Evolutionary conservation across 2,329 filamentous ascomycete genomes (phyloP), one percentile per base, ranked within the genome.

Genomic region (Stemphylium beticola): DNA sequence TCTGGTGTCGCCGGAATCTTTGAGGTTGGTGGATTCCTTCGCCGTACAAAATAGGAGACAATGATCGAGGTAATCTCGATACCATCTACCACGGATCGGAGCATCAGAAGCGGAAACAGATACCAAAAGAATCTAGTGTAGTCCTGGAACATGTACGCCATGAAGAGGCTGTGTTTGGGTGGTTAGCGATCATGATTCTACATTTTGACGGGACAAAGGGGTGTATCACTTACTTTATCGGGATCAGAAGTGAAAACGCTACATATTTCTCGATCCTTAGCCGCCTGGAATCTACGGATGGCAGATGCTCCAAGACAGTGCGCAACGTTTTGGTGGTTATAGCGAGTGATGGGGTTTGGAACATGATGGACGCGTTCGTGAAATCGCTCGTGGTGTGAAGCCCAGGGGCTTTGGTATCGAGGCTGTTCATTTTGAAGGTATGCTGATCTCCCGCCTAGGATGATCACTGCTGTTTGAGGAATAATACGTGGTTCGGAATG

Each of bases 261-360:
- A 49, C 32, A 34, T 38, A 33, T 38, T 53, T 53, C 31, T 53
- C 38, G 18, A 47, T 49, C 11, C 38, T 42, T 8, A 53, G 18
- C 9, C 50, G 38, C 2, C 31, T 15, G 5, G 45, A n/a, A 24
- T 53, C 33, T 8, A 53, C 50, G 3, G 31, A 36, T 1, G 50
- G 44, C 1, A 53, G 10, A 12, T 49, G 38, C 33, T 43, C 50
- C 15, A 53, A 36, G 36, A 45, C 50, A n/a, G 44, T 53, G n/a
- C 44, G 32, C 11, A 53, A 18, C 2, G 8, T 20, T 17, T 26
- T 11, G 9, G 37, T 32, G 3, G 50, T 41, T n/a, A 49, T 22
- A 12, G 34, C 22, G 24, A 48, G 18, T 11, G 44, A 42, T 33
- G 44, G 5, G 37, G 38, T 45, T 1, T 34, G 41, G 10, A 51